phyloP scores from a whole-genome alignment of 805 yeast genomes.

The Candida ortonii region DNA sequence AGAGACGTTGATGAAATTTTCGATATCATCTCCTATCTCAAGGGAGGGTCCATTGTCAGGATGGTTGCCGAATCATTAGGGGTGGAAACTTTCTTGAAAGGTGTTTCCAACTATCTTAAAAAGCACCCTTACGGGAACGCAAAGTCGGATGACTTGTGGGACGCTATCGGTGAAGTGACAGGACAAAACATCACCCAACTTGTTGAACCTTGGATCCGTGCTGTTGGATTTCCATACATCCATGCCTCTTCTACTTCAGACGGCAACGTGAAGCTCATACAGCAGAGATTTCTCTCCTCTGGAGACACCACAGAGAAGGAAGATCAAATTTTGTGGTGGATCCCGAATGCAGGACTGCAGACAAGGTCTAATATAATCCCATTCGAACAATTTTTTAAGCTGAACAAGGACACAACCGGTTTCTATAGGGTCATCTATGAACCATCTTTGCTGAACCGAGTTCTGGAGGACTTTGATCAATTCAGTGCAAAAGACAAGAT shows the following conservation, averaged over 20 bases:
- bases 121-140: slow-evolving; percentile 67
- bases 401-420: slow-evolving; percentile 50
- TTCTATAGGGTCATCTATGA: slow-evolving; percentile 55
- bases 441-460: slow-evolving; percentile 37
- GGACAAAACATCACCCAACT: slow-evolving; percentile 56
- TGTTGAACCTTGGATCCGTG: slow-evolving; percentile 71
- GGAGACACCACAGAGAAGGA: slow-evolving; percentile 60
- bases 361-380: slow-evolving; percentile 21
- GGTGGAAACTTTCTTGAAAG: slow-evolving; percentile 63
- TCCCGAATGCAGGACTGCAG: slow-evolving; percentile 39
- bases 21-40: slow-evolving; percentile 76
- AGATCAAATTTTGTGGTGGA: slow-evolving; percentile 57
- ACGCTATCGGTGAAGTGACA: slow-evolving; percentile 57
- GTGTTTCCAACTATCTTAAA: slow-evolving; percentile 68
- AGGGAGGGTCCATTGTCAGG: slow-evolving; percentile 75
- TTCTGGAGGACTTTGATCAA: slow-evolving; percentile 37
- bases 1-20: slow-evolving; percentile 79
- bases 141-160: slow-evolving; percentile 71
- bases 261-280: slow-evolving; percentile 42
- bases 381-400: slow-evolving; percentile 33
- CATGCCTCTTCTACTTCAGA: slow-evolving; percentile 40
- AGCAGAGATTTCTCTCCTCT: slow-evolving; percentile 59
- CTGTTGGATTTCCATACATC: slow-evolving; percentile 71
- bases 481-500: slow-evolving; percentile 49
- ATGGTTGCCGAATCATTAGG: slow-evolving; percentile 77